These are phyloP conservation scores for Aquilaria agallochum DNA, from an alignment of 441 rosid species.

Conservation along the genomic window DNA sequence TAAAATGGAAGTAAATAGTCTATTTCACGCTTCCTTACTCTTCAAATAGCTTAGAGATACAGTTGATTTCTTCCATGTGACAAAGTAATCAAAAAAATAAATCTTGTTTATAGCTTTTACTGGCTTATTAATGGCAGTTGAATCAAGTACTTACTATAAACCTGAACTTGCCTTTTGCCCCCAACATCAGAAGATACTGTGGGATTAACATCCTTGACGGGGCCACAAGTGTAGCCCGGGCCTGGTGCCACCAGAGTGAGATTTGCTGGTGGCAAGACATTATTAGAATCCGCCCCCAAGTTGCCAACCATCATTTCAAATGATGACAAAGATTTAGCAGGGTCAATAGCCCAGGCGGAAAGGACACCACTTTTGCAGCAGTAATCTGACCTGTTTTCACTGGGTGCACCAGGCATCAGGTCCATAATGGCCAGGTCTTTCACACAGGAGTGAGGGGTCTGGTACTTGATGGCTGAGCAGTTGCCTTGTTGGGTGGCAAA, in stretches of 20 bases:
- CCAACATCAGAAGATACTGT: slow-evolving; percentile 31
- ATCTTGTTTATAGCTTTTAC: too few species aligned
- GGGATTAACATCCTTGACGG: slow-evolving; percentile 28
- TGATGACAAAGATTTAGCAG: slow-evolving; percentile 37
- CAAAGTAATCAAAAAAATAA: too few species aligned
- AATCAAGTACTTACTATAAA: slow-evolving; percentile 31
- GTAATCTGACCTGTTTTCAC: slow-evolving; percentile 22
- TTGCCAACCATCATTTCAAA: slow-evolving; percentile 39
- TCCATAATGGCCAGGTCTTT: slow-evolving; percentile 34
- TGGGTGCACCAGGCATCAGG: slow-evolving; percentile 24
- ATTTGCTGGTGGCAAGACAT: slow-evolving; percentile 27
- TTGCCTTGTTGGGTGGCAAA: slow-evolving; percentile 45
- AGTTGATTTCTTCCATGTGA: too few species aligned
- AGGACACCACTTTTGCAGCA: slow-evolving; percentile 42
- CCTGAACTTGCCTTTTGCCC: slow-evolving; percentile 44
- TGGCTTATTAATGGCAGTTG: not conserved
- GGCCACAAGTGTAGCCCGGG: slow-evolving; percentile 48
- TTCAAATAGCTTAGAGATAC: too few species aligned
- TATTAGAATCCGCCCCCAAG: slow-evolving; percentile 14
- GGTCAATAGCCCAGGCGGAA: slow-evolving; percentile 39
- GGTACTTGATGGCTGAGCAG: slow-evolving; percentile 26
- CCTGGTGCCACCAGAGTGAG: slow-evolving; percentile 43
- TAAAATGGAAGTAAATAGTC: too few species aligned
- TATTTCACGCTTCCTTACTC: too few species aligned
- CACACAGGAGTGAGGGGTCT: slow-evolving; percentile 38